Conservation (phyloP, 306 rosid species). For the Dalbergia cultrata region DNA sequence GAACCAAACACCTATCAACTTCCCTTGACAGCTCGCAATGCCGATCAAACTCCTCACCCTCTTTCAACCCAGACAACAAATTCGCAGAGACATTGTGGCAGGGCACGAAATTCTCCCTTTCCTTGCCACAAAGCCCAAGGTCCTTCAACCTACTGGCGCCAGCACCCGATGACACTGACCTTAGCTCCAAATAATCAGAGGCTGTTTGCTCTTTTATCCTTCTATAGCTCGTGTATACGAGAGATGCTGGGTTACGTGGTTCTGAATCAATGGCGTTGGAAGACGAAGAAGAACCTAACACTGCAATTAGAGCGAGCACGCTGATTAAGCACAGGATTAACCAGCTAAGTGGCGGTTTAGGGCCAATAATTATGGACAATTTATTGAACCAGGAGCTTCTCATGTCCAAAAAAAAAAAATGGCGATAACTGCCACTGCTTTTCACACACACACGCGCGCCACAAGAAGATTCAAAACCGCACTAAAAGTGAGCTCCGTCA, state of each 20-base stretch:
- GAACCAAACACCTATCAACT: conserved; percentile 76
- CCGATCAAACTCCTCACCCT: conserved; percentile 94
- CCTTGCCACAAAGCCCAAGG: conserved; percentile 84
- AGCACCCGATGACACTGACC: conserved; percentile 69
- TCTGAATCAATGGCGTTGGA: conserved; percentile 63
- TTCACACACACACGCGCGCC: conserved; percentile 1
- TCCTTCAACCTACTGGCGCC: conserved; percentile 65
- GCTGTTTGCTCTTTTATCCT: conserved; percentile 94
- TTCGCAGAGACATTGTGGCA: conserved; percentile 88
- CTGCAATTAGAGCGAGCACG: conserved; percentile 73
- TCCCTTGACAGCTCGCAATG: conserved; percentile 72
- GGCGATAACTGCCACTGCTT: conserved; percentile 41
- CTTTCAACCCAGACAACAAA: conserved; percentile 70
- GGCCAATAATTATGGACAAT: conserved; percentile 67
- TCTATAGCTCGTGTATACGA: conserved; percentile 76
- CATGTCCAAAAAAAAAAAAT: conserved; percentile 72
- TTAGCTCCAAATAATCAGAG: conserved; percentile 82
- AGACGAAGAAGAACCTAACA: conserved; percentile 79
- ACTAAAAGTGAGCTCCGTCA: conserved; percentile 51
- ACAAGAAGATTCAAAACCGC: conserved; percentile 42
- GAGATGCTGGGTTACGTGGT: conserved; percentile 55
- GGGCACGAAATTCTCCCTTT: conserved; percentile 89
- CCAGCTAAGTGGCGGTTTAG: conserved; percentile 81
- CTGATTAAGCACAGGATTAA: conserved; percentile 73
- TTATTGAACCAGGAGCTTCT: conserved; percentile 89